Evolutionary conservation across 352 stramenopile species (phyloP), one percentile per base, ranked within the genome.

Genomic region (Globisporangium spinosum): DNA sequence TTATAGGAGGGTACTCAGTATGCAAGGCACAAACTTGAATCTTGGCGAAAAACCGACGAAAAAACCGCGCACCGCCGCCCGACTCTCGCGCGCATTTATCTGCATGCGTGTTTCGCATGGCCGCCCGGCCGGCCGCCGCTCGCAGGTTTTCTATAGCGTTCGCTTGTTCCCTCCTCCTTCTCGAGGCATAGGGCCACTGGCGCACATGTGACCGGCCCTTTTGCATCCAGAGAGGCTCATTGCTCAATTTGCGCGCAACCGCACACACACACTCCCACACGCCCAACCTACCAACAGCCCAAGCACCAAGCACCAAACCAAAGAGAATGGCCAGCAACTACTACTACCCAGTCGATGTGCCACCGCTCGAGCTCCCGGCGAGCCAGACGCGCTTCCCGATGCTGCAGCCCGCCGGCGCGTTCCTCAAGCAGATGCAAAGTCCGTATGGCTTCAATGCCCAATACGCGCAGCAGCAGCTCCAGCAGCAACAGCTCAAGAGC

Each of bases 401-500:
- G 23, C 54, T 72, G 22, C 67, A 72, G 47, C 67, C 53, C 2
- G 67, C 67, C 17, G 67, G 67, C 25, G 61, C 67, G 6, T 72
- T 72, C 61, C 67, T 72, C 38, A 64, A 65, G 43, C 67, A 68
- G 23, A 62, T 62, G 55, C 64, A 69, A 9, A 69, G 55, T 13
- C 27, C 55, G n/a, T 58, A 63, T 12, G n/a, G 22, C 40, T 34
- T 27, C 7, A 51, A 2, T 25, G 22, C 2, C 29, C 29, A 32
- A 20, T 17, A 15, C 20, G 23, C 6, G 5, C 56, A 58, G 12
- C 38, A 45, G 13, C 56, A 64, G 6, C 38, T 58, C 6, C 51
- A 68, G 1, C 49, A 62, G 13, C 62, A 55, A 20, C 51, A 62
- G 53, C 34, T 61, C 32, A 60, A 47, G 43, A 68, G 62, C 27